Evolutionary conservation across 495 filamentous ascomycete species (phyloP), one percentile per base, ranked within the genome.

Genomic region (Hyaloscypha bicolor): DNA sequence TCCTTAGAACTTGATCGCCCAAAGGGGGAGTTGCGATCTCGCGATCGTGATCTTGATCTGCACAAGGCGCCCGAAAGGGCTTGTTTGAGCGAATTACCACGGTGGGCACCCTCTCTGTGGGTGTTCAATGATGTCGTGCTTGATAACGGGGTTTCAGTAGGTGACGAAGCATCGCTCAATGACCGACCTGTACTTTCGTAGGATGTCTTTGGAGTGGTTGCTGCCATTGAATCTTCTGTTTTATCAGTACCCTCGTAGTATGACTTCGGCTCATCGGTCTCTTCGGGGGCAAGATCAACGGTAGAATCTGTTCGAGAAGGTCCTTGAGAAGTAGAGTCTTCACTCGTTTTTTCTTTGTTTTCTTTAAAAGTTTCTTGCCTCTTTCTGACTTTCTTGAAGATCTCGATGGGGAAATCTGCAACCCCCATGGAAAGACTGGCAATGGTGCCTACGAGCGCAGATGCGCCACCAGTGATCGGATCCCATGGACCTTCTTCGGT

Each of bases 381-480:
- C 19, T 72, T 62, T 32, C 72, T 73, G 63, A 78, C 76, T 5
- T 77, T 78, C 66, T 85, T 85, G 67, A 92, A 88, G 21, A 96
- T 84, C 37, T 75, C 73, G 29, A 73, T 80, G 0, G 94, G 94
- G 29, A 97, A 86, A 69, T 96, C 93, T 5, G 90, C 91, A 35
- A 94, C 79, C 0, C 92, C 93, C 83, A 94, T 91, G 72, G 90
- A 83, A 58, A 98, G 85, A 65, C 82, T 89, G 19, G 87, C 82
- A 42, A 92, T 80, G 9, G 92, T 91, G 6, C 92, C 92, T 16
- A 94, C 79, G 3, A 97, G 75, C 0, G 92, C 90, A 21, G 88
- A 86, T 1, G 91, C 87, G 35, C 85, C 86, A 16, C 90, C 91
- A 9, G 89, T 86, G 21, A 94, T 83, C 0, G 91, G 91, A 65